A percentile compares a stretch with the other conserved stretches of the same genome.
These are phyloP conservation scores for Mortierella sp. DNA, from an alignment of 371 early-diverging fungal species.

Conservation along the genomic window DNA sequence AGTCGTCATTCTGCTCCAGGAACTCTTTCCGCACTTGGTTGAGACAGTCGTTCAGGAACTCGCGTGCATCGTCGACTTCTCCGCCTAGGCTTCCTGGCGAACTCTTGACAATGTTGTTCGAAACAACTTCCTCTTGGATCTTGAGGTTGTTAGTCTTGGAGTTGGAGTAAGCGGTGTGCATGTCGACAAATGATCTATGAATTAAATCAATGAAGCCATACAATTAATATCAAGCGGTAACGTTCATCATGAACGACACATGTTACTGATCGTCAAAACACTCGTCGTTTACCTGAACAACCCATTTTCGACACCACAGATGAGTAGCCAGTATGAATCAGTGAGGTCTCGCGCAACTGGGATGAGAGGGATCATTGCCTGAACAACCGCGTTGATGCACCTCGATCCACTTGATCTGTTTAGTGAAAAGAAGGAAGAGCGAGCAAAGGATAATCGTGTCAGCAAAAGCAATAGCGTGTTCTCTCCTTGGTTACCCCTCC, in stretches of 20 bases:
- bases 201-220: neutral
- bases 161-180: constrained; percentile 14
- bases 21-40: constrained; percentile 36
- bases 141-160: constrained; percentile 8
- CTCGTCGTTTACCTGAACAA: constrained; percentile 25
- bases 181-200: constrained; percentile 27
- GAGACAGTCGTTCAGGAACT: constrained; percentile 38
- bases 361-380: constrained; percentile 27
- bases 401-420: constrained; percentile 13
- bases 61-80: constrained; percentile 43
- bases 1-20: constrained; percentile 8
- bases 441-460: no score
- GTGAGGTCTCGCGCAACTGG: constrained; percentile 24
- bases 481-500: neutral
- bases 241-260: neutral
- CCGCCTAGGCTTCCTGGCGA: constrained; percentile 30
- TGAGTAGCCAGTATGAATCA: constrained; percentile 17
- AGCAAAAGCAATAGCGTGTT: neutral
- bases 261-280: neutral
- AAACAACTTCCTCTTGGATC: constrained; percentile 23
- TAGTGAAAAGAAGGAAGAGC: neutral
- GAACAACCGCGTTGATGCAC: constrained; percentile 35
- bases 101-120: constrained; percentile 28
- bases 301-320: constrained; percentile 9
- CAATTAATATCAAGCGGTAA: neutral